Conservation (phyloP, 1,284 basidiomycete species). For the Irpex rosettiformis region DNA sequence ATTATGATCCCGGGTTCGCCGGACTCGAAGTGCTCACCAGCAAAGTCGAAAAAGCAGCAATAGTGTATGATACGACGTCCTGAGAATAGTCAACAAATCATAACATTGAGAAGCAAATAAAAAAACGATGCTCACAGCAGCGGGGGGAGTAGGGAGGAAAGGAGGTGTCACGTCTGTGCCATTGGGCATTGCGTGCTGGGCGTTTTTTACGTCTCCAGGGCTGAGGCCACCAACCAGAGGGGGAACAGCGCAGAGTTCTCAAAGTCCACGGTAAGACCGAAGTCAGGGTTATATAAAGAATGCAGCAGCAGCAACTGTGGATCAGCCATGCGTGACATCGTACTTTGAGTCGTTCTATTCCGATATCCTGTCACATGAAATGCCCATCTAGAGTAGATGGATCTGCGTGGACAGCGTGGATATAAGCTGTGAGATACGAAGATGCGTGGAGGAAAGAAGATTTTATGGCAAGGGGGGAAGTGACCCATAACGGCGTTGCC, state of each 20-base stretch:
- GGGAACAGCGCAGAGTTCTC: no score
- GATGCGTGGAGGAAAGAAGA: neutral
- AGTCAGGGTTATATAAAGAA: no score
- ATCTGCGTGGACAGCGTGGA: neutral
- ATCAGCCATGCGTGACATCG: no score
- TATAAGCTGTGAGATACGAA: no score
- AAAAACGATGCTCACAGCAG: neutral
- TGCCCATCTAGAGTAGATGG: neutral
- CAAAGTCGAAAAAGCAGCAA: slow-evolving; percentile 6
- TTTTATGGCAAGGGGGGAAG: neutral
- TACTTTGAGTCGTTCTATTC: neutral
- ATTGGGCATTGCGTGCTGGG: neutral
- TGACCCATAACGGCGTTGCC: neutral
- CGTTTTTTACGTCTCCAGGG: neutral
- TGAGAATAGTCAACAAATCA: no score
- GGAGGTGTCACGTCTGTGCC: neutral
- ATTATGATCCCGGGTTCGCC: neutral
- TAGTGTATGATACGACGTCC: slow-evolving; percentile 4
- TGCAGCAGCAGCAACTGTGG: no score
- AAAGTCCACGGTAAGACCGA: no score
- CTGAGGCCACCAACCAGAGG: neutral
- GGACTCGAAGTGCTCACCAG: slow-evolving; percentile 1
- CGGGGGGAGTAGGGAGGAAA: neutral
- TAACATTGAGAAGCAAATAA: neutral
- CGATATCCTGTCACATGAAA: neutral